phyloP scores from a whole-genome alignment of 805 yeast species.

The Wickerhamiella cacticola region DNA sequence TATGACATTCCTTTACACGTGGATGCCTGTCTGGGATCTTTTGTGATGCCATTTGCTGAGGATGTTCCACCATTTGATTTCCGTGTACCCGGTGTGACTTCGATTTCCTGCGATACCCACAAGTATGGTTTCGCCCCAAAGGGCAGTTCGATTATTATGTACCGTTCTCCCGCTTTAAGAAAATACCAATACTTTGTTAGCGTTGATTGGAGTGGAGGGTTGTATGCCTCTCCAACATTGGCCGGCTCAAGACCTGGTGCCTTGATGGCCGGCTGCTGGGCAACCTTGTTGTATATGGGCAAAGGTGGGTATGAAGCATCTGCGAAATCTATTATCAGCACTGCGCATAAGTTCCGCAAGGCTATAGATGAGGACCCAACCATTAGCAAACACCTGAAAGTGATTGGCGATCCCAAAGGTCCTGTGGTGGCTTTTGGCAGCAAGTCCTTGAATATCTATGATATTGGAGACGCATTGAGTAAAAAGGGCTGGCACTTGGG shows the following conservation, averaged over 20 bases:
- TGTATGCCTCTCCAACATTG: slow-evolving; percentile 90
- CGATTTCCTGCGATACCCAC: slow-evolving; percentile 98
- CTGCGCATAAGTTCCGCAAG: slow-evolving; percentile 47
- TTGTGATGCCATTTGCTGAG: slow-evolving; percentile 57
- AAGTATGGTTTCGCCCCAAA: slow-evolving; percentile 98
- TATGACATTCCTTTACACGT: slow-evolving; percentile 82
- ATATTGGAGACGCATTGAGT: slow-evolving; percentile 57
- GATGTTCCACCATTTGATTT: slow-evolving; percentile 62
- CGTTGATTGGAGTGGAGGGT: slow-evolving; percentile 86
- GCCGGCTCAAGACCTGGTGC: slow-evolving; percentile 99
- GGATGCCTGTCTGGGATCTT: slow-evolving; percentile 92
- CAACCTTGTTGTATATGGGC: slow-evolving; percentile 74
- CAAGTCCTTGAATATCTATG: slow-evolving; percentile 53
- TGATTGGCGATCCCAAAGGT: slow-evolving; percentile 75
- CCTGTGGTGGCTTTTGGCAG: slow-evolving; percentile 76
- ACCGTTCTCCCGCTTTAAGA: slow-evolving; percentile 55
- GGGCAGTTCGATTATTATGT: slow-evolving; percentile 89
- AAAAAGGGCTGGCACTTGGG: slow-evolving; percentile 80
- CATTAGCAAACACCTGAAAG: slow-evolving; percentile 31
- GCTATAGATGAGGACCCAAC: slow-evolving; percentile 39
- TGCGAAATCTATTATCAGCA: slow-evolving; percentile 52
- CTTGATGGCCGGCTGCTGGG: slow-evolving; percentile 96
- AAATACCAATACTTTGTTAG: slow-evolving; percentile 72
- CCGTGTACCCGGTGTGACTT: slow-evolving; percentile 78
- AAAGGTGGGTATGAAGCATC: slow-evolving; percentile 64